These are phyloP conservation scores for Fusarium kyushuense DNA, from an alignment of 2,329 filamentous ascomycete genomes.

Conservation along the genomic window DNA sequence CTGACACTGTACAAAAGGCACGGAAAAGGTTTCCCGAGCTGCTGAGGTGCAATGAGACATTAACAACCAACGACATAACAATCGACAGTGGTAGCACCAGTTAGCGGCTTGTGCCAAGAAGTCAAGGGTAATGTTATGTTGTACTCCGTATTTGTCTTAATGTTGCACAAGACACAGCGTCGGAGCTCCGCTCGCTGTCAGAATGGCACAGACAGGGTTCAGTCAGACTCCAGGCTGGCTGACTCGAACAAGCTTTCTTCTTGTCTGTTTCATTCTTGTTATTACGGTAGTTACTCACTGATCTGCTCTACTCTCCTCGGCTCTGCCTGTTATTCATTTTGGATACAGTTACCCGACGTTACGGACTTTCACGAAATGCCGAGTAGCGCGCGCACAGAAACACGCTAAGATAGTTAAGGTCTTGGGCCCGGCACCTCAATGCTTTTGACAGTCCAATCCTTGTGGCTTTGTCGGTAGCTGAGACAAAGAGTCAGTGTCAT, in stretches of 20 bases:
- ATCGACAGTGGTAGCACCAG: constrained; percentile 14
- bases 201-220: constrained; percentile 26
- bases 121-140: constrained; percentile 9
- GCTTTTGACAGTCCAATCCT: constrained; percentile 13
- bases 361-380: constrained; percentile 31
- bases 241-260: constrained; percentile 10
- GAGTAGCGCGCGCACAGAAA: constrained; percentile 18
- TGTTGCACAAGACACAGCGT: not conserved
- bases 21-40: constrained; percentile 38
- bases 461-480: constrained; percentile 19
- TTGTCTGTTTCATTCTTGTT: not conserved
- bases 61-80: constrained; percentile 18
- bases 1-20: not conserved
- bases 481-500: constrained; percentile 13
- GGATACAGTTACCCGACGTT: constrained; percentile 30
- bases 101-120: constrained; percentile 24
- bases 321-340: constrained; percentile 12
- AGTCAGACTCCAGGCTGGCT: not conserved
- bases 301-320: constrained; percentile 10
- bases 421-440: constrained; percentile 25
- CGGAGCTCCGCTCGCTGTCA: constrained; percentile 7
- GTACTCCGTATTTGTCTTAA: constrained; percentile 1
- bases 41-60: constrained; percentile 13
- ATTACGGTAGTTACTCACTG: not conserved
- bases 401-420: constrained; percentile 22